Base-by-base conservation (phyloP, 768 basidiomycete species). In the Brasilioporus rufonigricans region DNA sequence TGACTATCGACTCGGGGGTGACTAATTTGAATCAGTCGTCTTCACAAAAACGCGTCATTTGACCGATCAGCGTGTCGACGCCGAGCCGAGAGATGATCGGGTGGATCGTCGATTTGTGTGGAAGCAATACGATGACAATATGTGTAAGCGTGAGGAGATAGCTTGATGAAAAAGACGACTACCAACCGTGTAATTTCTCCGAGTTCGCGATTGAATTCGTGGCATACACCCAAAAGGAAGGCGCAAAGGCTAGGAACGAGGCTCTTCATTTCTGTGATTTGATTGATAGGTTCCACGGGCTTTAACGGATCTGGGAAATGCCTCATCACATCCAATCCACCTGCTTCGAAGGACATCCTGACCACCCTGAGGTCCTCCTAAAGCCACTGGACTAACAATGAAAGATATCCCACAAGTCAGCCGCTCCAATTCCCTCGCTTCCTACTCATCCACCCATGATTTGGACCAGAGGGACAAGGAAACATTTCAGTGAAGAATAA, bases 251-350 rank as follows among this genome's bases (percentile, higher is more conserved):
- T 93, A 52, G 95, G 93, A 2, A 98, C 83, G 21, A 97, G 74
- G 7, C 84, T 82, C 65, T 98, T 95, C 0, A 84, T 78, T 51
- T 95, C 93, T 16, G 88, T 83, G 0, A 85, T 83, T 69, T 96
- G 95, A 49, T 96, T 94, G 59, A 98, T 88, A 8, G 93, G 93
- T 67, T 97, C 94, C 11, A 97, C 93, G 13, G 98, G 81, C 96
- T 96, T 48, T 32, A 36, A 44, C 10, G 38, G 51, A 45, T 40
- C 13, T 3, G 44, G 2, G 27, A 24, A 12, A 36, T 19, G 1
- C 83, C 93, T 64, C 71, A 98, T 95, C 64, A 94, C 86, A 51
- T 91, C 89, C 46, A 99, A 73, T 48, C 93, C 93, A 21, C 94
- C 93, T 8, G 92, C 87, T 63, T 91, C 86, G 59, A 99, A 75